A percentile compares a stretch with the other conserved stretches of the same genome.
These are phyloP conservation scores for Cercospora zeae-maydis DNA, from an alignment of 2,329 filamentous ascomycete genomes.

Conservation along the genomic window DNA sequence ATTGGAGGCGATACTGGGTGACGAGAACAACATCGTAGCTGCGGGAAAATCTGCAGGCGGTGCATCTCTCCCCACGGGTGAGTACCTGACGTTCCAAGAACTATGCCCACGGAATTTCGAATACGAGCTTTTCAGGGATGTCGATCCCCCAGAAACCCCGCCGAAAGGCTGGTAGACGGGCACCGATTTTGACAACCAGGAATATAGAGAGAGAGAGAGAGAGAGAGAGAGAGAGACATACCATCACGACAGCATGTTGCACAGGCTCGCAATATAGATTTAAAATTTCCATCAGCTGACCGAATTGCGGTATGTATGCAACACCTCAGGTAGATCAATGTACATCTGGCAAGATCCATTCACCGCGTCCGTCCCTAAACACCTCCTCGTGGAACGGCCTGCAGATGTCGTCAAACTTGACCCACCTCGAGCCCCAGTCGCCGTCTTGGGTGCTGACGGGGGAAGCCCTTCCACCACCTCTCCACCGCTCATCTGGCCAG, in stretches of 20 bases:
- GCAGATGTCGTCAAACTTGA: constrained; percentile 46
- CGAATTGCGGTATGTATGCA: background rate
- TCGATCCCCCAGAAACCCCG: constrained; percentile 9
- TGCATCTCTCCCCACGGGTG: constrained; percentile 44
- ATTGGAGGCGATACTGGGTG: constrained; percentile 33
- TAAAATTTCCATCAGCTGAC: background rate
- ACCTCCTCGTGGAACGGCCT: constrained; percentile 42
- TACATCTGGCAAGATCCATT: constrained; percentile 29
- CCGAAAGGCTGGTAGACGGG: background rate
- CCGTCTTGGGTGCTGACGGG: constrained; percentile 43
- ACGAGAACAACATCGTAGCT: background rate
- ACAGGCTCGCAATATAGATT: background rate
- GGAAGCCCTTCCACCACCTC: constrained; percentile 47
- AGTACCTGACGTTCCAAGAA: constrained; percentile 25
- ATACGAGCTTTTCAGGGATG: constrained; percentile 23
- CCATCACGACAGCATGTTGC: background rate
- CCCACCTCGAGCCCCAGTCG: constrained; percentile 43
- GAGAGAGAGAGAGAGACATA: background rate
- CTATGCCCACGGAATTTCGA: constrained; percentile 23
- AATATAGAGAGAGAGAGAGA: background rate
- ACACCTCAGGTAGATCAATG: background rate
- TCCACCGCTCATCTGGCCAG: constrained; percentile 45
- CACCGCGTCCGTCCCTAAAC: constrained; percentile 46
- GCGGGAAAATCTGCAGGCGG: constrained; percentile 35
- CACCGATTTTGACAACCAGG: background rate